Evolutionary conservation across 345 rosid species (phyloP).

Genomic region (Populus deltoides): DNA sequence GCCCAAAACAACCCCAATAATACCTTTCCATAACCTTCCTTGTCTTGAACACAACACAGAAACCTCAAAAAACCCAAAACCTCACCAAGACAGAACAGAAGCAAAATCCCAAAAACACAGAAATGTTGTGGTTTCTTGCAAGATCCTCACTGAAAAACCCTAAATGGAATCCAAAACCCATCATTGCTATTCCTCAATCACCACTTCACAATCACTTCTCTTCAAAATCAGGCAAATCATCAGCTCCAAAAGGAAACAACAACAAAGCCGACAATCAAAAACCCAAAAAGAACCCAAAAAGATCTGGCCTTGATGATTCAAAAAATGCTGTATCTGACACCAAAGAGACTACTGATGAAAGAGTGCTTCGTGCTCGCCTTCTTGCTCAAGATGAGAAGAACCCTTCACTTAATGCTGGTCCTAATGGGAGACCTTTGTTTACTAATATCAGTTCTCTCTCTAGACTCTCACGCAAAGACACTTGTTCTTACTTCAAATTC

Average conservation of each 20-base stretch:
- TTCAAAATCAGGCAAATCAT: constrained; percentile 13
- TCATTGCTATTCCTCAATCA: background rate
- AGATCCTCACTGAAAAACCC: constrained; percentile 21
- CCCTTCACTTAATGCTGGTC: constrained; percentile 68
- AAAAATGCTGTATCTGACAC: constrained; percentile 33
- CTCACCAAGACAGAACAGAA: background rate
- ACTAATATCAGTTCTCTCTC: constrained; percentile 61
- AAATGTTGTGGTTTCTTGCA: constrained; percentile 21
- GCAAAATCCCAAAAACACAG: background rate
- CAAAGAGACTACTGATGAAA: constrained; percentile 34
- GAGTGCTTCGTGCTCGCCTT: constrained; percentile 50
- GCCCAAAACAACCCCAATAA: background rate
- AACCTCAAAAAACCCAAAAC: constrained; percentile 1
- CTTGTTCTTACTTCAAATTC: constrained; percentile 74
- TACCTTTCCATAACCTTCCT: background rate
- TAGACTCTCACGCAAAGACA: constrained; percentile 54
- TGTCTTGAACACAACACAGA: background rate
- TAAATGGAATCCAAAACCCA: background rate
- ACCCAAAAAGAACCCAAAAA: constrained; percentile 29
- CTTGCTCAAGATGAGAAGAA: constrained; percentile 63
- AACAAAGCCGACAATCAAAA: constrained; percentile 45
- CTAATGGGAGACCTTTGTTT: constrained; percentile 69
- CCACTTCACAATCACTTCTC: background rate
- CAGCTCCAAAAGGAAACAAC: background rate
- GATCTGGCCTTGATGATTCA: constrained; percentile 11